phyloP scores from a whole-genome alignment of 495 filamentous ascomycete genomes.

The Penicillium robsamsonii region DNA sequence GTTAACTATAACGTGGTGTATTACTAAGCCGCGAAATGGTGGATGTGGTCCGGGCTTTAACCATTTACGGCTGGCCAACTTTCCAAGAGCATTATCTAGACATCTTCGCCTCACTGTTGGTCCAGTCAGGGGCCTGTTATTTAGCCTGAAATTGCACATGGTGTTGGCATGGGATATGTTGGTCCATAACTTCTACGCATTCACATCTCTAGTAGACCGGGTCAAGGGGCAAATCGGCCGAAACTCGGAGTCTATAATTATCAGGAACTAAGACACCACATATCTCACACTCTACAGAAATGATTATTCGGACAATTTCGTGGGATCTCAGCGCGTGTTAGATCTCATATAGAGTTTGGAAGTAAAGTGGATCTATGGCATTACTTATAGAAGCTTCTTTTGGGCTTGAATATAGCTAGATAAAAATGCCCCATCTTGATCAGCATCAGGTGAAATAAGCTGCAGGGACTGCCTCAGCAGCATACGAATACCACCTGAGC shows the following conservation, averaged over 20 bases:
- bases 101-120: neutral
- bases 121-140: neutral
- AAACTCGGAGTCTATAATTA: too few species aligned
- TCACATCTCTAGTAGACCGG: neutral
- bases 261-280: too few species aligned
- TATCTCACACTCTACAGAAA: too few species aligned
- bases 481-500: too few species aligned
- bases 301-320: too few species aligned
- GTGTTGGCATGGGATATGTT: neutral
- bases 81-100: neutral
- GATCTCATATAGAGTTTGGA: neutral
- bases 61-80: neutral
- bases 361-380: neutral
- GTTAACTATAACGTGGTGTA: too few species aligned
- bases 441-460: too few species aligned
- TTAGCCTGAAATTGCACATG: neutral
- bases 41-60: neutral
- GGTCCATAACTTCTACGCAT: neutral
- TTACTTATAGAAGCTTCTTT: slow-evolving; percentile 2
- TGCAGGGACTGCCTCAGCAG: too few species aligned
- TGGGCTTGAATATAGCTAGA: neutral
- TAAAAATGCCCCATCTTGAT: slow-evolving; percentile 26
- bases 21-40: too few species aligned
- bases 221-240: too few species aligned
- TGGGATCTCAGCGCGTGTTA: too few species aligned